These are phyloP conservation scores for Anthostomella pinea DNA, from an alignment of 2,329 filamentous ascomycete species.

Conservation along the genomic window DNA sequence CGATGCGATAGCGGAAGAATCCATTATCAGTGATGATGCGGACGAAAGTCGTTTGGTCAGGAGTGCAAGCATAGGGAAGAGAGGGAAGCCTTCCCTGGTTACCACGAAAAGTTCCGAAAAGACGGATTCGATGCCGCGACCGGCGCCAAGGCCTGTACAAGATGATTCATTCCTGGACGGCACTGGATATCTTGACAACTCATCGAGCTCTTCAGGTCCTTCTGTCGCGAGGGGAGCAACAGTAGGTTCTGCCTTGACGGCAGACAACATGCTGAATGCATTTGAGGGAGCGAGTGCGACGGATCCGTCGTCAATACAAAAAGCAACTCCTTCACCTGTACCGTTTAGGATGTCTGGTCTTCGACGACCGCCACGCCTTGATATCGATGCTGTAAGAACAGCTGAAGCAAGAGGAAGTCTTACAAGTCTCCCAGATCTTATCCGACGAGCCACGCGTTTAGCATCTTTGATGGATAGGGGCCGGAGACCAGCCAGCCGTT, in stretches of 20 bases:
- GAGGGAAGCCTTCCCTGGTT: conserved; percentile 56
- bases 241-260: conserved; percentile 34
- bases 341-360: conserved; percentile 52
- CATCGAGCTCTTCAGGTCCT: conserved; percentile 46
- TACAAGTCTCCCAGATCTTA: conserved; percentile 89
- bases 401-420: conserved; percentile 84
- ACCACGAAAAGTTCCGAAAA: conserved; percentile 38
- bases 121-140: conserved; percentile 29
- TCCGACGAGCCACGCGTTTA: conserved; percentile 79
- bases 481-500: conserved; percentile 58
- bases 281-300: conserved; percentile 48
- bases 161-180: conserved; percentile 39
- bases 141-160: conserved; percentile 38
- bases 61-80: conserved; percentile 60
- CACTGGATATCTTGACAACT: conserved; percentile 46
- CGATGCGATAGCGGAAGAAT: conserved; percentile 47
- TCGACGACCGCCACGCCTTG: conserved; percentile 67
- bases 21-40: conserved; percentile 43
- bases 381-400: conserved; percentile 77
- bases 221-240: conserved; percentile 26
- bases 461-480: conserved; percentile 87
- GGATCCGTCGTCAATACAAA: conserved; percentile 35
- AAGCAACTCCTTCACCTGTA: conserved; percentile 27
- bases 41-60: conserved; percentile 59
- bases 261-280: conserved; percentile 49